Evolutionary conservation across 176 grass and related monocot species (phyloP), one percentile per base, ranked within the genome.

Genomic region (Oryza longistaminata): DNA sequence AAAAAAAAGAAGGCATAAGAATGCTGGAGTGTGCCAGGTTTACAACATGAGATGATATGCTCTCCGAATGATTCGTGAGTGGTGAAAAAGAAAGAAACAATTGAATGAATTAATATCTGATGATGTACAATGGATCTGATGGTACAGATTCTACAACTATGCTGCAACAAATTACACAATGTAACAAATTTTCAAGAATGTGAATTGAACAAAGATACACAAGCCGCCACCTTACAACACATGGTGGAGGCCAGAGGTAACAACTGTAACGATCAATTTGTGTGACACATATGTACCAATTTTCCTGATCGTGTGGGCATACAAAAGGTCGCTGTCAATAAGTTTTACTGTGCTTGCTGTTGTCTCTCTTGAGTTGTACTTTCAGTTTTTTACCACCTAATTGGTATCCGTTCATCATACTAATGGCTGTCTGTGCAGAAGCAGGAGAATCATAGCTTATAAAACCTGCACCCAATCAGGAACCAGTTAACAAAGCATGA

Each of bases 331-430:
- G 35, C 70, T 80, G 75, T 92, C 84, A 91, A 82, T 85, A 92
- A 87, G 86, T 90, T 91, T 96, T 94, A 83, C 83, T 94, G 77
- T 94, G 90, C 88, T 92, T 83, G 80, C 39, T 99, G 92, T 97
- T 94, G 83, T 96, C 93, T 91, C 93, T 94, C 88, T 99, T 99
- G 71, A 96, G 96, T 71, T 99, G 96, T 91, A 99, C 96, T 91
- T 99, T 99, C 88, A 99, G 87, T 66, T 99, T 99, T 88, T 99
- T 99, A 88, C 93, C 90, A 46, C 91, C 88, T 91, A 97, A 90
- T 81, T 94, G 92, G 64, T 46, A 93, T 58, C 95, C 95, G 84
- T 97, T 94, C 92, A 97, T 97, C 82, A 69, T 83, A 84, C 42
- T 91, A 68, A 97, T 97, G 12, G 92, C 95, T 71, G 86, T 7